Base-by-base conservation (phyloP, 2,329 filamentous ascomycete genomes). In the Ophiostoma novo-ulmi region DNA sequence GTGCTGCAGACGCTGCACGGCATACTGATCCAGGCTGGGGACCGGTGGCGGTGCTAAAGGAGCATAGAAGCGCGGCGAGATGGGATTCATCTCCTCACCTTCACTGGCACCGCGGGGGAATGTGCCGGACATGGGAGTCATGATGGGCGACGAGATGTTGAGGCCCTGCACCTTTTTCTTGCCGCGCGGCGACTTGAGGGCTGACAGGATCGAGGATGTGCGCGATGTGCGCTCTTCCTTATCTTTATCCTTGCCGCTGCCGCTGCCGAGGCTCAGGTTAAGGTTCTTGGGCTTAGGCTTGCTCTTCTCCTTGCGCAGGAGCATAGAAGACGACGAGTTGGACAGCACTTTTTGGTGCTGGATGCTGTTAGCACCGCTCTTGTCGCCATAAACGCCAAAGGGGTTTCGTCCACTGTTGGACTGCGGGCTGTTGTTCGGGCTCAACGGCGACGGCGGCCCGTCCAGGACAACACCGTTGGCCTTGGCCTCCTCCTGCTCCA, bases 401-500 rank as follows among this genome's bases (percentile, higher is more conserved):
- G 8, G 64, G 48, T 48, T 58, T 14, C 35, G 75, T 76, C 39
- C 71, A 70, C 52, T 44, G 70, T 3, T 26, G 14, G 44, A 35
- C 69, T 41, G 44, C 58, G 10, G 61, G 22, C 13, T 58, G 8
- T 71, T 70, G 68, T 61, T 65, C 26, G 71, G 76, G 38, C 78
- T 75, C 7, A 73, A 73, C 4, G 81, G 75, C 41, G 79, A 72
- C 11, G 81, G 80, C 52, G 83, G 81, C 6, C 77, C 78, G 31
- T 84, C 82, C 64, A 86, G 80, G 22, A 79, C 79, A 61, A 86
- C 77, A 41, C 88, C 87, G 67, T 82, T 83, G 74, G 84, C 82
- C 78, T 89, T 89, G 69, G 87, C 87, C 71, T 86, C 87, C 76
- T 97, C 94, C 75, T 97, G 91, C 79, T 93, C 92, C 89, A 97